A percentile compares a stretch with the other conserved stretches of the same genome.
These are phyloP conservation scores for Agaricus bisporus DNA, from an alignment of 768 basidiomycete genomes.

Conservation along the genomic window DNA sequence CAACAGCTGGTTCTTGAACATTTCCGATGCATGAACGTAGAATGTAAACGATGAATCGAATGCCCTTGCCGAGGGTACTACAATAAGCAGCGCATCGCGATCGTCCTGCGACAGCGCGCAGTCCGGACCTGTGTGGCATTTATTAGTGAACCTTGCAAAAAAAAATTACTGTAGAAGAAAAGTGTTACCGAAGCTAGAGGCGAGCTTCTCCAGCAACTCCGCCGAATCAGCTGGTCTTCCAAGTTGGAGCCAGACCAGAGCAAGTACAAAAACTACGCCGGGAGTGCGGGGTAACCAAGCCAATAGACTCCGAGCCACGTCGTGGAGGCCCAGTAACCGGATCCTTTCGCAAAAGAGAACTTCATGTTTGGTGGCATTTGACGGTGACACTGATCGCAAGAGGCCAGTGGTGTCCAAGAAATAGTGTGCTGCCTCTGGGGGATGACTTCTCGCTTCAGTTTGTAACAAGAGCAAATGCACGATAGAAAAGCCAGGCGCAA, in stretches of 20 bases:
- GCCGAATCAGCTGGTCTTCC: constrained; percentile 73
- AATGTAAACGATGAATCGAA: constrained; percentile 64
- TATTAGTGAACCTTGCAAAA: background rate
- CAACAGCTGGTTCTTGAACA: constrained; percentile 59
- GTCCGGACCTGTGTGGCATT: constrained; percentile 33
- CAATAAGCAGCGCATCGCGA: constrained; percentile 49
- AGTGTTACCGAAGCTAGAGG: constrained; percentile 65
- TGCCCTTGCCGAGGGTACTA: constrained; percentile 53
- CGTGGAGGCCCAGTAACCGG: constrained; percentile 54
- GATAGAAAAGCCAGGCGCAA: constrained; percentile 53
- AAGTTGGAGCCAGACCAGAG: constrained; percentile 57
- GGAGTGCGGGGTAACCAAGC: constrained; percentile 78
- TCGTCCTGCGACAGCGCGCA: constrained; percentile 54
- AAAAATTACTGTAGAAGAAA: background rate
- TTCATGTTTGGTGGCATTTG: constrained; percentile 63
- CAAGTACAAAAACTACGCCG: constrained; percentile 67
- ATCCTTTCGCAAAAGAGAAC: constrained; percentile 68
- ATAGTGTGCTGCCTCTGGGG: constrained; percentile 59
- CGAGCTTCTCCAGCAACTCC: constrained; percentile 64
- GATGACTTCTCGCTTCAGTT: constrained; percentile 37
- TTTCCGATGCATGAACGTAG: constrained; percentile 68
- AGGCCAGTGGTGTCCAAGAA: constrained; percentile 66
- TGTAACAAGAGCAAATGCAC: constrained; percentile 57
- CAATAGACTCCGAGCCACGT: constrained; percentile 56
- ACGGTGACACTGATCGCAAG: constrained; percentile 62